phyloP scores from a whole-genome alignment of 495 filamentous ascomycete genomes.

The Margaritispora aquatica region DNA sequence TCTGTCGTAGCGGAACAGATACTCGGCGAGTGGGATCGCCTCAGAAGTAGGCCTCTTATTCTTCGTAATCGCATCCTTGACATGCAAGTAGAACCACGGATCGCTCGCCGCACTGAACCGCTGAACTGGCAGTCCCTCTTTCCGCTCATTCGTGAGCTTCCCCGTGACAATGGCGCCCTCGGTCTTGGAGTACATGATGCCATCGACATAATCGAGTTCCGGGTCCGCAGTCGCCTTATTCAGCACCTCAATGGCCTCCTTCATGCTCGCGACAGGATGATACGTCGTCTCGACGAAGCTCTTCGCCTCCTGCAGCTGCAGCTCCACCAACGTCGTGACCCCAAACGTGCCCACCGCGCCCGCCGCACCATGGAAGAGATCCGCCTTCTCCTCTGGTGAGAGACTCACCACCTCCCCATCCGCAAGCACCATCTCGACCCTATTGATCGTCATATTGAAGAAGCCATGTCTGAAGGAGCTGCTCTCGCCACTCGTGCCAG shows the following conservation, averaged over 20 bases:
- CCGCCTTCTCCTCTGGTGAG: constrained; percentile 27
- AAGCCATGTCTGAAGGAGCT: constrained; percentile 52
- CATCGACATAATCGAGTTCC: constrained; percentile 36
- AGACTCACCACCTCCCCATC: constrained; percentile 43
- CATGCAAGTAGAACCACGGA: constrained; percentile 50
- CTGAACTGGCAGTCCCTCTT: constrained; percentile 25
- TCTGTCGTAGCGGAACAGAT: constrained; percentile 56
- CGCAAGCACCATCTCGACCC: constrained; percentile 55
- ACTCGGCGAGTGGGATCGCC: constrained; percentile 45
- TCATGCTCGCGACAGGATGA: constrained; percentile 36
- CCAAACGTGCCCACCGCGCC: constrained; percentile 53
- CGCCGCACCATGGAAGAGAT: constrained; percentile 48
- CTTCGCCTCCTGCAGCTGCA: constrained; percentile 45
- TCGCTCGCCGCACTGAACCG: constrained; percentile 41
- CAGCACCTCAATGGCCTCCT: constrained; percentile 33
- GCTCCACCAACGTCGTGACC: constrained; percentile 47
- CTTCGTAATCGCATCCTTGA: constrained; percentile 17
- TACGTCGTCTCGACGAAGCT: constrained; percentile 52
- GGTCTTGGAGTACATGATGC: constrained; percentile 41
- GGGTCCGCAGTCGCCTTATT: constrained; percentile 23
- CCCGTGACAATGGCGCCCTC: constrained; percentile 50
- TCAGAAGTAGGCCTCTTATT: constrained; percentile 26
- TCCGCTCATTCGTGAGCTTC: constrained; percentile 31
- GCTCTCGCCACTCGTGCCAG: constrained; percentile 55
- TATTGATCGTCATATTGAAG: constrained; percentile 47